Evolutionary conservation across 495 filamentous ascomycete species (phyloP).

Genomic region (Trichoderma gamsii): DNA sequence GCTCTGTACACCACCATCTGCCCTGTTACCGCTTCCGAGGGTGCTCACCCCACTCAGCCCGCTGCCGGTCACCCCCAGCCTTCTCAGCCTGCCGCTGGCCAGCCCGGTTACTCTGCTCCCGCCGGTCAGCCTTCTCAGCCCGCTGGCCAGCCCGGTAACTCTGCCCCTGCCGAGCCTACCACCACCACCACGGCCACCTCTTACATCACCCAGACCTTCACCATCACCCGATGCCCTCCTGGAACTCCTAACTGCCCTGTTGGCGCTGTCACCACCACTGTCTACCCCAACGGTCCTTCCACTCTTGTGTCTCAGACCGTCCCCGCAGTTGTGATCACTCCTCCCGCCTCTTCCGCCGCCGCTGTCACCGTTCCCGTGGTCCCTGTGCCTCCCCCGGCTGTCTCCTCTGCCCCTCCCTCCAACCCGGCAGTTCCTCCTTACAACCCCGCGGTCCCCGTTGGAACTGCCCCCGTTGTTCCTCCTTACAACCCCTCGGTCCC

Average conservation of each 20-base stretch:
- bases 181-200: slow-evolving; percentile 51
- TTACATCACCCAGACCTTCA: slow-evolving; percentile 46
- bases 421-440: slow-evolving; percentile 15
- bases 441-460: background rate
- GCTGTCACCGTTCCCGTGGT: slow-evolving; percentile 14
- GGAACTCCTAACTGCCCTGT: slow-evolving; percentile 8
- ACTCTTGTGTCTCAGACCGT: slow-evolving; percentile 2
- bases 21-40: slow-evolving; percentile 23
- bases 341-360: slow-evolving; percentile 8
- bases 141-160: slow-evolving; percentile 11
- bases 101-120: slow-evolving; percentile 17
- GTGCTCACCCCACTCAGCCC: slow-evolving; percentile 17
- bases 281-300: slow-evolving; percentile 19
- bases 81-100: background rate
- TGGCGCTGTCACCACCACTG: slow-evolving; percentile 18
- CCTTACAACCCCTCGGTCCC: slow-evolving; percentile 8
- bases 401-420: slow-evolving; percentile 16
- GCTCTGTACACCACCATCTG: slow-evolving; percentile 30
- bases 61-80: slow-evolving; percentile 18
- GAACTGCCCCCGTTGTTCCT: background rate
- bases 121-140: background rate
- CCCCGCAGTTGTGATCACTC: slow-evolving; percentile 7
- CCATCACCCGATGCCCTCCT: slow-evolving; percentile 48
- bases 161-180: slow-evolving; percentile 18
- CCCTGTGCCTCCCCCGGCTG: slow-evolving; percentile 11